Percentiles rank a stretch among this genome's conserved stretches.
Conservation (phyloP, 371 early-diverging fungal species). For the Lichtheimia hyalospora region DNA sequence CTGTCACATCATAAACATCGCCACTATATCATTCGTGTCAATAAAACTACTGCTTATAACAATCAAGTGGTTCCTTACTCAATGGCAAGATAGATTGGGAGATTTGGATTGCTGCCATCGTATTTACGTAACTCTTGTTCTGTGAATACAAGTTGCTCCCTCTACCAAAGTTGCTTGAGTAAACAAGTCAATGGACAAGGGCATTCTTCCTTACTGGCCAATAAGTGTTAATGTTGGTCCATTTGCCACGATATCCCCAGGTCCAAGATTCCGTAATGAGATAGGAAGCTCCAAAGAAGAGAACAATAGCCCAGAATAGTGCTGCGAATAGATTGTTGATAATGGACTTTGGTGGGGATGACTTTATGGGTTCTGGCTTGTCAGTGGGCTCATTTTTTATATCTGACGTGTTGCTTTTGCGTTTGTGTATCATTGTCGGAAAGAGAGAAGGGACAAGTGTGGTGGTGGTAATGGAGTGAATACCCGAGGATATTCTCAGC, state of each 20-base stretch:
- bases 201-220: constrained; percentile 55
- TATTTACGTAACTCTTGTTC: constrained; percentile 72
- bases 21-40: constrained; percentile 43
- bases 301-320: constrained; percentile 34
- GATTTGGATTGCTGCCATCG: constrained; percentile 75
- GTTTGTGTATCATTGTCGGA: no score
- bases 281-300: constrained; percentile 65
- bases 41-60: neutral
- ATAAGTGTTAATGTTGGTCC: constrained; percentile 73
- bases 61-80: constrained; percentile 53
- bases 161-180: constrained; percentile 16
- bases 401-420: no score
- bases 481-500: no score
- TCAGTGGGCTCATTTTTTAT: no score
- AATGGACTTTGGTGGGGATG: neutral
- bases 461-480: no score
- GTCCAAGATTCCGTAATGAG: constrained; percentile 76
- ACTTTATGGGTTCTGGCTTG: no score
- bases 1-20: constrained; percentile 88
- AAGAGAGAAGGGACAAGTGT: no score
- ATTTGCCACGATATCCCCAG: constrained; percentile 77
- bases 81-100: constrained; percentile 89
- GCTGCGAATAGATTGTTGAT: constrained; percentile 12
- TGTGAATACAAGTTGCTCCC: constrained; percentile 65
- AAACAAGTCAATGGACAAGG: neutral